Base-by-base conservation (phyloP, 345 rosid genomes). In the Lepidium sativum region DNA sequence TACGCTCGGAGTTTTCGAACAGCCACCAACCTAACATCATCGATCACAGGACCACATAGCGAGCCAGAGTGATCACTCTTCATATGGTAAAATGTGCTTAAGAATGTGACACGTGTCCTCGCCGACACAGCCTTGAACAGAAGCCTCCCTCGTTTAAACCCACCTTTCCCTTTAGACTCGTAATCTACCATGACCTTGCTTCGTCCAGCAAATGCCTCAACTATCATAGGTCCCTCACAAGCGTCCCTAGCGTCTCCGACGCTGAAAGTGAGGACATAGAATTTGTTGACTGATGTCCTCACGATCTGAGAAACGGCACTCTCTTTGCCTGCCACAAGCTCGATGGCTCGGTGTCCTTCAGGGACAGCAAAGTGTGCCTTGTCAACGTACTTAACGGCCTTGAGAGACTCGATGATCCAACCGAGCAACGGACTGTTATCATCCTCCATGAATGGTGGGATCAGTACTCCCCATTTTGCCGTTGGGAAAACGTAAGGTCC, bases 361-460 rank as follows among this genome's bases (percentile, higher is more conserved):
- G 95, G 92, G 48, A 87, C 85, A 3, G 68, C 13, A 50, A 80
- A 85, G 59, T 90, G 95, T 1, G 72, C 79, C 0, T 67, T 71
- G 74, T 90, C 90, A 0, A 90, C 74, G 69, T 83, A 85, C 67
- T 85, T 87, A 1, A 84, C 86, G 16, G 92, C 95, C 61, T 87
- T 90, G 17, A 87, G 95, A 31, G 97, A 87, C 60, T 87, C 95
- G 9, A 84, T 56, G 8, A 82, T 84, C 95, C 97, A 90, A n/a
- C 95, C 90, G 2, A 87, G 88, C 39, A 87, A 60, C 1, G 97
- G 84, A 51, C 82, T 71, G 62, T 87, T 87, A 3, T 80, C 80
- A 17, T 90, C 97, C 48, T 87, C 90, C 9, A 81, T 74, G 49
- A 75, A 75, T 52, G 97, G 84, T 31, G 97, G 92, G 54, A 90